Evolutionary conservation across 805 yeast species (phyloP).

Genomic region (Ogataea saltuana): DNA sequence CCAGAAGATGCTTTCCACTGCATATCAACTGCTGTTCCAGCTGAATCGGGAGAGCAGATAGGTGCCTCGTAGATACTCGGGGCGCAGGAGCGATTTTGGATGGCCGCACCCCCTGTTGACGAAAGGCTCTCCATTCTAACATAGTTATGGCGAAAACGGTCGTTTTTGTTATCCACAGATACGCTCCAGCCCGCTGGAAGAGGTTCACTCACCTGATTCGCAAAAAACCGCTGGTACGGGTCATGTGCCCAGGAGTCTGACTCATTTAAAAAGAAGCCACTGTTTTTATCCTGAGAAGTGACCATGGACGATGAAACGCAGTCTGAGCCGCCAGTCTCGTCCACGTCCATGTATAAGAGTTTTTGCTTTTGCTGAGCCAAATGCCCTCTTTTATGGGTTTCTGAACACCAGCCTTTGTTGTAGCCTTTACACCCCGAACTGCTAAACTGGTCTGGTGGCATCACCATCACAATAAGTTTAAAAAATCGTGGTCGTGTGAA

Average conservation of each 20-base stretch:
- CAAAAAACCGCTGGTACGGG: slow-evolving; percentile 31
- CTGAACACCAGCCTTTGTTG: too few relatives aligned
- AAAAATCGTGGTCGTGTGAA: slow-evolving; percentile 4
- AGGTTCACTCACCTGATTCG: slow-evolving; percentile 14
- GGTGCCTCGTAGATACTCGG: neutral
- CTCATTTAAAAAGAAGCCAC: slow-evolving; percentile 12
- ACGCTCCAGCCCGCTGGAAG: slow-evolving; percentile 23
- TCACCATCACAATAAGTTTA: neutral
- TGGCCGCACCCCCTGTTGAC: too few relatives aligned
- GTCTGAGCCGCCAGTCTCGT: neutral
- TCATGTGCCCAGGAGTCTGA: slow-evolving; percentile 26
- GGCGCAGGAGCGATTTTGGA: neutral
- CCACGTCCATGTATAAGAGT: neutral
- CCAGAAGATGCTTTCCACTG: neutral
- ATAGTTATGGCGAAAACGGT: slow-evolving; percentile 19
- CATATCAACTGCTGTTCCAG: too few relatives aligned
- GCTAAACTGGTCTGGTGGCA: slow-evolving; percentile 4
- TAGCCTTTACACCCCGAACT: neutral
- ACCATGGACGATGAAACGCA: neutral
- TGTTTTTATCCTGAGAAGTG: neutral
- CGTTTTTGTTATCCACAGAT: slow-evolving; percentile 22
- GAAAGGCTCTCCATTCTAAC: too few relatives aligned
- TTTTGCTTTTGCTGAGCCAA: neutral
- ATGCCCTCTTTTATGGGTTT: neutral
- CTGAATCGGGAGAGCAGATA: neutral